These are phyloP conservation scores for Astrothelium macrocarpum DNA, from an alignment of 495 filamentous ascomycete species.

Conservation along the genomic window DNA sequence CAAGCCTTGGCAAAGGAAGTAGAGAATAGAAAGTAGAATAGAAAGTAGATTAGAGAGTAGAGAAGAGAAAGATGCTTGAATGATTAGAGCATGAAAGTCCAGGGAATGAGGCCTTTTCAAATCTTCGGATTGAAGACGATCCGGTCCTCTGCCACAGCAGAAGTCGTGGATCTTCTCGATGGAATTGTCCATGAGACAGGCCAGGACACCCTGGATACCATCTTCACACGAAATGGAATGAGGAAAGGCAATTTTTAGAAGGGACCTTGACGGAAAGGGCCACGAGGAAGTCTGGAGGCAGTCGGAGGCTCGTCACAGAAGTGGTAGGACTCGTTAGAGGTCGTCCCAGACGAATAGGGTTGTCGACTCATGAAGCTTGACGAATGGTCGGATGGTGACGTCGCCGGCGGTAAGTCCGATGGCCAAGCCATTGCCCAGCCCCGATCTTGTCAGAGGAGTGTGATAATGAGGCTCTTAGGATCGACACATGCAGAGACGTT, in stretches of 20 bases:
- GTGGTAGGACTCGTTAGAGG: not conserved
- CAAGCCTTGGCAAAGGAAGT: conserved; percentile 1
- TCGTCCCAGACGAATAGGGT: not conserved
- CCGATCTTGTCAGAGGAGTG: not conserved
- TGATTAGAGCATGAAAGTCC: not conserved
- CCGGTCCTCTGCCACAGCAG: not conserved
- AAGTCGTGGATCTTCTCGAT: not conserved
- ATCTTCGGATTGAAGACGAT: not conserved
- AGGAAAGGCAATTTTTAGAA: not conserved
- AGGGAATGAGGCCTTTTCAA: conserved; percentile 1
- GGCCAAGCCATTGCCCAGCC: not conserved
- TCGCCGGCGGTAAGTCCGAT: not conserved
- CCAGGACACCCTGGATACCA: not conserved
- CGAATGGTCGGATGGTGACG: not conserved
- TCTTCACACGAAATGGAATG: not conserved
- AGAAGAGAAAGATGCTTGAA: not conserved
- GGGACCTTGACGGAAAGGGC: not conserved
- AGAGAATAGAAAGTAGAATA: not conserved
- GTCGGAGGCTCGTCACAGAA: not conserved
- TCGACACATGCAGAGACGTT: not conserved
- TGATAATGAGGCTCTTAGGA: conserved; percentile 5
- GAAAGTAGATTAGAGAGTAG: not conserved
- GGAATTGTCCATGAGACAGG: not conserved
- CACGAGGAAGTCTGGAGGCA: not conserved
- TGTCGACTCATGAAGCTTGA: not conserved